Percentiles rank a stretch among this genome's conserved stretches.
phyloP scores from a whole-genome alignment of 2,329 filamentous ascomycete species.

The Ascochyta fabae region DNA sequence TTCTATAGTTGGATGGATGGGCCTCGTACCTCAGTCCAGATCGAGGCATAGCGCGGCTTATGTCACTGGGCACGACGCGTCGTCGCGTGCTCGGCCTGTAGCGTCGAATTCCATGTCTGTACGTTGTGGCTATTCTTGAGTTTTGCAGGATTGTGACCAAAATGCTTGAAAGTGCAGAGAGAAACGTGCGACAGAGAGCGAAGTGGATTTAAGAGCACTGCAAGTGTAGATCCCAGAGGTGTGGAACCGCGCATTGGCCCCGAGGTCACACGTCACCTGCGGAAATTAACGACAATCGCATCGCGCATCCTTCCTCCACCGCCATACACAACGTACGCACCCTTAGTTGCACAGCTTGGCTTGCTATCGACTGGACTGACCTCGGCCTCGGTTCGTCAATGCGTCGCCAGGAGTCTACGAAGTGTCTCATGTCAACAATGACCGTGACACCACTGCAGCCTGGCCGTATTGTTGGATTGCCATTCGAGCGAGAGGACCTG shows the following conservation, averaged over 20 bases:
- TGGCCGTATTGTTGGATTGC: not conserved
- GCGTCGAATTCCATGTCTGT: constrained; percentile 7
- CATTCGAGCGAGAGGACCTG: not conserved
- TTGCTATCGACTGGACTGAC: not conserved
- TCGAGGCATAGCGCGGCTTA: constrained; percentile 11
- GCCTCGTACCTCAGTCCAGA: constrained; percentile 6
- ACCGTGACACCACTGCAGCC: not conserved
- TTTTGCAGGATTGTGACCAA: not conserved
- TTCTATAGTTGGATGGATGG: not conserved
- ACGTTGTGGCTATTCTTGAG: not conserved
- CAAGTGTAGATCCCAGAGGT: constrained; percentile 14
- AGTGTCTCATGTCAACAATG: not conserved
- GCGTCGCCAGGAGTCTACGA: not conserved
- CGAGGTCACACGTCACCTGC: constrained; percentile 3
- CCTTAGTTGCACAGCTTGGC: not conserved
- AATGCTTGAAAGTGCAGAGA: not conserved
- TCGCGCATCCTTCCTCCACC: constrained; percentile 5
- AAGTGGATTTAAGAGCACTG: constrained; percentile 28
- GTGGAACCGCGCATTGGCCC: constrained; percentile 5
- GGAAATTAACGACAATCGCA: not conserved
- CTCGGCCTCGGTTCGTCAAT: too few species aligned
- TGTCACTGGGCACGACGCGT: constrained; percentile 3
- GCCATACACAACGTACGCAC: not conserved
- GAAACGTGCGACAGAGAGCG: constrained; percentile 1
- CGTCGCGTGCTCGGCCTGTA: not conserved